Evolutionary conservation across 2,329 filamentous ascomycete species (phyloP).

Genomic region (Claviceps fusiformis): DNA sequence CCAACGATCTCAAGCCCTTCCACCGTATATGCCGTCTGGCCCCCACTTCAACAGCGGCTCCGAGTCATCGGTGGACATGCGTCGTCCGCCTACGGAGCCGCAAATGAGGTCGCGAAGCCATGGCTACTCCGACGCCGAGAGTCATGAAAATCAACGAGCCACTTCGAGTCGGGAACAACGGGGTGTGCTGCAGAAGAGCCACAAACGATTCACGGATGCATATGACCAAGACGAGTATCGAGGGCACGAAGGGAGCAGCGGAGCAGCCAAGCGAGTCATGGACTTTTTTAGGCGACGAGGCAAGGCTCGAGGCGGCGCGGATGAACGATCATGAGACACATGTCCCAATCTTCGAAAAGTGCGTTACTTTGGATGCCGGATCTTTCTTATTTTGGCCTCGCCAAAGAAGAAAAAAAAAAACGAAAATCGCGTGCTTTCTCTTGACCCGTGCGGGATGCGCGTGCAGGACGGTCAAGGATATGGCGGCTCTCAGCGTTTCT

Average conservation of each 20-base stretch:
- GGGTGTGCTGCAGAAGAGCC: conserved; percentile 66
- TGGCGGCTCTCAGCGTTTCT: not conserved
- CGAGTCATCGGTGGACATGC: conserved; percentile 38
- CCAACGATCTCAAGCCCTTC: conserved; percentile 28
- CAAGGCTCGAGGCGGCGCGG: conserved; percentile 53
- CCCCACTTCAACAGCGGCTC: conserved; percentile 36
- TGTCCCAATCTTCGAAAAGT: not conserved
- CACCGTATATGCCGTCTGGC: conserved; percentile 31
- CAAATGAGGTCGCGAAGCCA: conserved; percentile 30
- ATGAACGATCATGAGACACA: conserved; percentile 26
- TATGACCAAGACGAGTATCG: conserved; percentile 61
- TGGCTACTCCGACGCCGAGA: conserved; percentile 29
- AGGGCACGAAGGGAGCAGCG: conserved; percentile 68
- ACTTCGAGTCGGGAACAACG: conserved; percentile 25
- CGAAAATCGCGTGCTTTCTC: too few species aligned
- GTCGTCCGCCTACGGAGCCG: conserved; percentile 25
- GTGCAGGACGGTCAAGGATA: too few species aligned
- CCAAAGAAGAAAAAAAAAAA: too few species aligned
- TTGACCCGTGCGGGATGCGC: too few species aligned
- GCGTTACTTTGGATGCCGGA: too few species aligned
- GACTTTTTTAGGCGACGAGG: conserved; percentile 90
- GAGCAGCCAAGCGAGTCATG: conserved; percentile 87
- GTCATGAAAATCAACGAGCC: conserved; percentile 26
- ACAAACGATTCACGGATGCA: conserved; percentile 77
- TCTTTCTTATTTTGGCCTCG: not conserved